Conservation (phyloP, 306 rosid species). For the apple (Malus domestica) region DNA sequence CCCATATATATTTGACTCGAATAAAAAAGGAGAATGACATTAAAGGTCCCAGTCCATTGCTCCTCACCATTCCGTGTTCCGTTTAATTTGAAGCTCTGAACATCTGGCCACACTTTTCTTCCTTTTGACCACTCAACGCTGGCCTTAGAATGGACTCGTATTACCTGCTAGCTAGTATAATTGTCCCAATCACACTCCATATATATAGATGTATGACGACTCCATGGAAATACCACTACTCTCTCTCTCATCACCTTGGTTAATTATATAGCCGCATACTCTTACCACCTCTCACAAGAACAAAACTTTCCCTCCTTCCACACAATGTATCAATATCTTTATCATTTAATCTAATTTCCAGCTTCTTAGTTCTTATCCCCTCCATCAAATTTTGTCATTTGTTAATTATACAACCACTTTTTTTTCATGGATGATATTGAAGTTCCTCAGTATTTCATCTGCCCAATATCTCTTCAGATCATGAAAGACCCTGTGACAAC, state of each 20-base stretch:
- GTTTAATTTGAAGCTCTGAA: neutral
- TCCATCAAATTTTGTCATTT: neutral
- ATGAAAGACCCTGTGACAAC: slow-evolving; percentile 76
- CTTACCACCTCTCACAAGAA: neutral
- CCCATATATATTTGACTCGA: neutral
- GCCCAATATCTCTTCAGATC: slow-evolving; percentile 70
- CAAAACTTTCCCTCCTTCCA: neutral
- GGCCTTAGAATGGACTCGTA: slow-evolving; percentile 9
- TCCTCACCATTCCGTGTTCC: neutral
- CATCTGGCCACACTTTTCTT: slow-evolving; percentile 6
- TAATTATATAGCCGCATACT: neutral
- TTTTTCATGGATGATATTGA: slow-evolving; percentile 58
- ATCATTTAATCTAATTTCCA: neutral
- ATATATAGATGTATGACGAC: neutral
- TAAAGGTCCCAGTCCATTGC: neutral
- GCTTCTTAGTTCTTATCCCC: neutral
- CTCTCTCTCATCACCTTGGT: neutral
- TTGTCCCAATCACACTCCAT: neutral
- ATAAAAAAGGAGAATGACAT: neutral
- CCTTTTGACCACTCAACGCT: slow-evolving; percentile 46
- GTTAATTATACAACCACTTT: neutral
- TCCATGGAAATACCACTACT: neutral
- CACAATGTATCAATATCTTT: neutral
- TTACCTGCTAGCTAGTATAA: neutral
- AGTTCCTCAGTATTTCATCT: slow-evolving; percentile 55